A percentile compares a stretch with the other conserved stretches of the same genome.
Evolutionary conservation across 139 green algal species (phyloP).

Genomic region (Picocystis salinarum): DNA sequence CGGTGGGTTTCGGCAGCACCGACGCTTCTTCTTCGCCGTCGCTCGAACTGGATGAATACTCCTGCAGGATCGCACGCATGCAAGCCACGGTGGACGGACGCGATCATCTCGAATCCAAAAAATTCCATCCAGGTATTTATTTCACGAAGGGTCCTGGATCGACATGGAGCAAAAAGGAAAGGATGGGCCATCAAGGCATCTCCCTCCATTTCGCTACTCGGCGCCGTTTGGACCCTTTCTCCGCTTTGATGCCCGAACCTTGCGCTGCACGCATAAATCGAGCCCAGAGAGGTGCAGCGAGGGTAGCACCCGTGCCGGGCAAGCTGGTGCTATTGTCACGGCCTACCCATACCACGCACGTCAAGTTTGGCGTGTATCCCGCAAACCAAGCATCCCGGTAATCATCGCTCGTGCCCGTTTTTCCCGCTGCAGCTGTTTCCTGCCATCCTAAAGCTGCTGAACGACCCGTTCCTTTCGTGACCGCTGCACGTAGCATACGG

Average conservation of each 20-base stretch:
- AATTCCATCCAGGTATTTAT: too few species aligned
- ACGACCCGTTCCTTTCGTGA: slow-evolving; percentile 16
- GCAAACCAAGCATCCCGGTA: slow-evolving; percentile 33
- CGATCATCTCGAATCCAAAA: too few species aligned
- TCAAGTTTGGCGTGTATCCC: slow-evolving; percentile 26
- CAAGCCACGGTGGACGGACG: too few species aligned
- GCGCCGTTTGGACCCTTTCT: slow-evolving; percentile 14
- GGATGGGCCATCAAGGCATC: too few species aligned
- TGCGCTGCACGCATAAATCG: slow-evolving; percentile 11
- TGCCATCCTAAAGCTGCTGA: slow-evolving; percentile 13
- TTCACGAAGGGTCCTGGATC: too few species aligned
- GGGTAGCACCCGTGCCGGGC: slow-evolving; percentile 2
- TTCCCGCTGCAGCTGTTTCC: slow-evolving; percentile 16
- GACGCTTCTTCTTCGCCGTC: too few species aligned
- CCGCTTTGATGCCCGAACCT: slow-evolving; percentile 1
- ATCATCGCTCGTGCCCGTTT: slow-evolving; percentile 32
- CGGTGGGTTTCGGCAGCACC: too few species aligned
- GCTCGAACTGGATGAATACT: too few species aligned
- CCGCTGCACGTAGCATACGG: slow-evolving; percentile 10
- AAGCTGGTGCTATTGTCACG: slow-evolving; percentile 1
- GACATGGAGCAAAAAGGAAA: too few species aligned
- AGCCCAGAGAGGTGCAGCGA: slow-evolving; percentile 13
- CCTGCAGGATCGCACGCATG: too few species aligned
- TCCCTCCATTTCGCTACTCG: too few species aligned
- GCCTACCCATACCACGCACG: slow-evolving; percentile 21